A percentile compares a stretch with the other conserved stretches of the same genome.
These are phyloP conservation scores for Mortierella antarctica DNA, from an alignment of 192 early-diverging fungal species.

Conservation along the genomic window DNA sequence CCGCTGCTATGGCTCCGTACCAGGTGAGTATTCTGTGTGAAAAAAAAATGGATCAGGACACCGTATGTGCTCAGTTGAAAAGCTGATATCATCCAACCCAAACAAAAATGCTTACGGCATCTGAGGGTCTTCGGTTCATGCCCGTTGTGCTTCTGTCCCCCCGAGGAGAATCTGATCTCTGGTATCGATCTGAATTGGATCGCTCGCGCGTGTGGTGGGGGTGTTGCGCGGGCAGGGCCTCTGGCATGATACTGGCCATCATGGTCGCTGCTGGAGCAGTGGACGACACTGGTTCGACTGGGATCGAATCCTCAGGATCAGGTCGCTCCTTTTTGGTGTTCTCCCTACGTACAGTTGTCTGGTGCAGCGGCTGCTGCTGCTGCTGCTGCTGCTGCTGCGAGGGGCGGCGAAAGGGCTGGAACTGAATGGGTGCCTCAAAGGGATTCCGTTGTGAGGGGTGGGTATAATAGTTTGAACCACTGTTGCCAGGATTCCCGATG, in stretches of 20 bases:
- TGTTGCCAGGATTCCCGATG: background rate
- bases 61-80: background rate
- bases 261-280: background rate
- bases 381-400: background rate
- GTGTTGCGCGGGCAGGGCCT: background rate
- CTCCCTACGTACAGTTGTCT: background rate
- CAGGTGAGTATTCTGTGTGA: background rate
- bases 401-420: constrained; percentile 7
- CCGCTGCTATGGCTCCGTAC: constrained; percentile 3
- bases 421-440: constrained; percentile 27
- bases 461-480: constrained; percentile 15
- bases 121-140: background rate
- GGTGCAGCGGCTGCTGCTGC: background rate
- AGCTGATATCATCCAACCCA: background rate
- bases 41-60: background rate
- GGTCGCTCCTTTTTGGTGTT: constrained; percentile 8
- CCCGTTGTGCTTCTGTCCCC: background rate
- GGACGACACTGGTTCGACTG: background rate
- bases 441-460: constrained; percentile 33
- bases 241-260: background rate
- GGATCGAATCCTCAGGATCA: constrained; percentile 22
- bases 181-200: constrained; percentile 16
- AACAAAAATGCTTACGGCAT: background rate
- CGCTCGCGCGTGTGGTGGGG: constrained; percentile 4
- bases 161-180: background rate